Evolutionary conservation across 306 rosid species (phyloP), one percentile per base, ranked within the genome.

Genomic region (Rosa lucieae): DNA sequence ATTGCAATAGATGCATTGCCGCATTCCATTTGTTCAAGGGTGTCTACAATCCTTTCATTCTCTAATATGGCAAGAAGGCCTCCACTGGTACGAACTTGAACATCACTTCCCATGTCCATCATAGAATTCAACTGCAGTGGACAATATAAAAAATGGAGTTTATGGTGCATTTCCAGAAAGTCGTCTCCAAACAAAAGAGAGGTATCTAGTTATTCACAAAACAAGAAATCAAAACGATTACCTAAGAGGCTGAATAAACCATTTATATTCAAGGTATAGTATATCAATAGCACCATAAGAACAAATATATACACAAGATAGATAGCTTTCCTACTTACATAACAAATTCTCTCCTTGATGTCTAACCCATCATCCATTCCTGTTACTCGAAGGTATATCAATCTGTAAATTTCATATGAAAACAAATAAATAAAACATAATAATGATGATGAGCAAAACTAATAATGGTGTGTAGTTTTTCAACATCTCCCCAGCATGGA

Each of bases 31-130:
- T 91, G 92, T 74, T 91, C 94, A 74, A 95, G 90, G 29, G 94
- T 91, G 59, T 90, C 98, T 73, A 95, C 97, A 72, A 91, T 83
- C 80, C 91, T 89, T 78, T 95, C 99, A 83, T 86, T 92, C 88
- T 95, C 99, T 85, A 95, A 83, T 84, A 95, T 92, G 79, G 98
- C 94, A 78, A 95, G 99, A 82, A 95, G 98, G 76, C 99, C 99
- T 62, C 99, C 99, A 69, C 99, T 90, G 52, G 90, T 92, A 70
- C 99, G 98, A 86, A 95, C 92, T 87, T 95, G 97, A 79, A 95
- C 85, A 78, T 95, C 99, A 86, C 92, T 92, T 86, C 88, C 90
- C 97, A 89, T 84, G 87, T 95, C 94, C 97, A 95, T 95, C 98
- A 95, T 90, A 85, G 99, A 95, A 86, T 87, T 95, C 88, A 95